Percentiles rank a stretch among this genome's conserved stretches.
phyloP scores from a whole-genome alignment of 805 yeast species.

The Scheffersomyces amazonensis region DNA sequence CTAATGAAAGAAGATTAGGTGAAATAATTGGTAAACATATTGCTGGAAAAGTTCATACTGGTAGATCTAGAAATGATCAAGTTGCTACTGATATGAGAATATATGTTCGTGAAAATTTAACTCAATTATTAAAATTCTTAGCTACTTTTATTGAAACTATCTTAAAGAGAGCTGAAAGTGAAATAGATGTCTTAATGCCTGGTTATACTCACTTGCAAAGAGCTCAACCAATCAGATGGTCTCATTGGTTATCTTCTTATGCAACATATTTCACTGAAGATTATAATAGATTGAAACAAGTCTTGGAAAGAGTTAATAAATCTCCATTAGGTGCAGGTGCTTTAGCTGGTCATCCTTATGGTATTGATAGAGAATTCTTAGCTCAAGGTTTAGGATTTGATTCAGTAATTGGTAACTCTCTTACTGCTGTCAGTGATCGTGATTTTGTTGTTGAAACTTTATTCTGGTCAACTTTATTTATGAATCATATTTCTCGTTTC shows the following conservation, averaged over 20 bases:
- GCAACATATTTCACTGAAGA: constrained; percentile 95
- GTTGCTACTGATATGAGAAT: constrained; percentile 99
- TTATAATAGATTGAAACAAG: constrained; percentile 76
- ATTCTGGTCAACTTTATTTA: constrained; percentile 93
- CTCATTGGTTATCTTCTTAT: constrained; percentile 93
- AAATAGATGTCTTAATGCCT: constrained; percentile 94
- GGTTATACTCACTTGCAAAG: constrained; percentile 98
- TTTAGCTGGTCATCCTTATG: constrained; percentile 98
- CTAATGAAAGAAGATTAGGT: constrained; percentile 96
- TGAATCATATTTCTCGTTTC: constrained; percentile 93
- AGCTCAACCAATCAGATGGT: constrained; percentile 99
- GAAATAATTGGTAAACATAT: constrained; percentile 91
- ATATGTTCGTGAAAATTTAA: constrained; percentile 78
- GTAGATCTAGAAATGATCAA: constrained; percentile 97
- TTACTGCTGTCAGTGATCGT: constrained; percentile 96
- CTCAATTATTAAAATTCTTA: constrained; percentile 54
- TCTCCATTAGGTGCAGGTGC: constrained; percentile 98
- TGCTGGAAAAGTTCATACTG: constrained; percentile 99
- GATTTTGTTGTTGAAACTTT: constrained; percentile 94
- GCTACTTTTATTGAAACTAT: constrained; percentile 66
- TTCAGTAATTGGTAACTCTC: constrained; percentile 90
- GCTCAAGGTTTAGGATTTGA: constrained; percentile 78
- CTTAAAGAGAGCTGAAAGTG: constrained; percentile 72
- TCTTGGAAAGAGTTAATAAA: constrained; percentile 76
- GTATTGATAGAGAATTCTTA: constrained; percentile 91